phyloP scores from a whole-genome alignment of 2,329 filamentous ascomycete genomes.

The Diaporthe sp. region DNA sequence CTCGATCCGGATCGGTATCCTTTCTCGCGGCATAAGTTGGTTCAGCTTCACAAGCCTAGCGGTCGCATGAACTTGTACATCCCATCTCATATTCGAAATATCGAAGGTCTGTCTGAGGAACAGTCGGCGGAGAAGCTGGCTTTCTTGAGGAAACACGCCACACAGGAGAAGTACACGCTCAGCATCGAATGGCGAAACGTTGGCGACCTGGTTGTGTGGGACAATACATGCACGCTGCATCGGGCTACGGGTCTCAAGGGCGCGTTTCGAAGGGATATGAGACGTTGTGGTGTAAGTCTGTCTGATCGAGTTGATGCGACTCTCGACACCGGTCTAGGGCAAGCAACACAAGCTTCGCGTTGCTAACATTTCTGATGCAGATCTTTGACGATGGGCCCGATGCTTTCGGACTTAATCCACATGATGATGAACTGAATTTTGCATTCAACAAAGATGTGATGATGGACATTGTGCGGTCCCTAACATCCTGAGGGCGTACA shows the following conservation, averaged over 20 bases:
- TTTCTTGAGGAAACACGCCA: constrained; percentile 31
- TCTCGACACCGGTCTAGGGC: too few species aligned
- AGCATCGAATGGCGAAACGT: constrained; percentile 38
- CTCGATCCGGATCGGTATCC: constrained; percentile 47
- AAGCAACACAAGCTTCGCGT: not conserved
- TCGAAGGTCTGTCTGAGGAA: constrained; percentile 50
- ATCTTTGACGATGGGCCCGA: constrained; percentile 7
- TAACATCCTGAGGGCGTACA: not conserved
- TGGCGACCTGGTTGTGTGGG: constrained; percentile 42
- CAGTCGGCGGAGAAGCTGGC: constrained; percentile 49
- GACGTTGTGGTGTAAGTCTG: constrained; percentile 25
- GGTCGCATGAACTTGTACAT: constrained; percentile 60
- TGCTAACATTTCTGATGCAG: not conserved
- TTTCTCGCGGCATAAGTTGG: constrained; percentile 52
- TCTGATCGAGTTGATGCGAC: too few species aligned
- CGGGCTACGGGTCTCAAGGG: constrained; percentile 30
- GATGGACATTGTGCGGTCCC: not conserved
- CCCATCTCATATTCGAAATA: constrained; percentile 57
- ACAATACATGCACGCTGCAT: constrained; percentile 40
- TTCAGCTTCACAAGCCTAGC: constrained; percentile 55
- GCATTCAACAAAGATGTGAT: constrained; percentile 12
- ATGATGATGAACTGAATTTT: constrained; percentile 9
- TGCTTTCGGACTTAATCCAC: not conserved
- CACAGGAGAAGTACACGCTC: constrained; percentile 35
- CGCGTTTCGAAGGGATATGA: not conserved